Percentiles rank a stretch among this genome's conserved stretches.
These are phyloP conservation scores for Scheffersomyces ergatensis DNA, from an alignment of 805 yeast species.

Conservation along the genomic window DNA sequence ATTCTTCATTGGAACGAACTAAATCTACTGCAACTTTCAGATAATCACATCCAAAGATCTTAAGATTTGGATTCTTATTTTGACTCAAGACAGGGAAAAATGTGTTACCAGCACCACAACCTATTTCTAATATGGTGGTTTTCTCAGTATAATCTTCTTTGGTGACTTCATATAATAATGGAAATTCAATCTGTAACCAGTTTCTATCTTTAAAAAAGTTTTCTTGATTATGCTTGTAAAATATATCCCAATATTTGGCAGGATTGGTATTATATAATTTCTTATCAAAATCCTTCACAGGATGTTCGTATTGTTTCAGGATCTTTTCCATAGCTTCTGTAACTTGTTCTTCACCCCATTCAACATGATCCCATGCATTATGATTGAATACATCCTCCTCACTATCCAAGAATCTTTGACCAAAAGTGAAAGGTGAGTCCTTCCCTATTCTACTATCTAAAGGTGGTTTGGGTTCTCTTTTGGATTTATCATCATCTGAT, in stretches of 20 bases:
- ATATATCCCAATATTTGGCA: slow-evolving; percentile 92
- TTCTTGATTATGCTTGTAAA: slow-evolving; percentile 85
- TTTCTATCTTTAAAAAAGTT: slow-evolving; percentile 95
- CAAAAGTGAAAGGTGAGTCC: slow-evolving; percentile 89
- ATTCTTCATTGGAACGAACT: slow-evolving; percentile 64
- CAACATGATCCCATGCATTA: slow-evolving; percentile 97
- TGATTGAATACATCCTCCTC: slow-evolving; percentile 85
- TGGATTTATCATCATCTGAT: background rate
- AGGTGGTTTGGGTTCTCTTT: slow-evolving; percentile 38
- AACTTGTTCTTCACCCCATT: slow-evolving; percentile 92
- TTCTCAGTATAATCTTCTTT: slow-evolving; percentile 63
- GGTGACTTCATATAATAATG: slow-evolving; percentile 76
- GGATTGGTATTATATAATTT: slow-evolving; percentile 78
- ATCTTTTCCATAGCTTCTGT: slow-evolving; percentile 73
- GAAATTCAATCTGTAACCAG: slow-evolving; percentile 95
- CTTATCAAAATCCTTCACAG: slow-evolving; percentile 88
- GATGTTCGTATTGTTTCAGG: slow-evolving; percentile 68
- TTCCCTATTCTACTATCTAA: slow-evolving; percentile 68
- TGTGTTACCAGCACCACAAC: slow-evolving; percentile 98
- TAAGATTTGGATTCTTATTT: slow-evolving; percentile 75
- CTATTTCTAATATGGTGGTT: slow-evolving; percentile 79
- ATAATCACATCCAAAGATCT: slow-evolving; percentile 84
- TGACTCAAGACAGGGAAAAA: slow-evolving; percentile 84
- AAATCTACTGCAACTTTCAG: slow-evolving; percentile 86
- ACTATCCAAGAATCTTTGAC: slow-evolving; percentile 72